Evolutionary conservation across 1,284 basidiomycete genomes (phyloP), one percentile per base, ranked within the genome.

Genomic region (Thecaphora thlaspeos): DNA sequence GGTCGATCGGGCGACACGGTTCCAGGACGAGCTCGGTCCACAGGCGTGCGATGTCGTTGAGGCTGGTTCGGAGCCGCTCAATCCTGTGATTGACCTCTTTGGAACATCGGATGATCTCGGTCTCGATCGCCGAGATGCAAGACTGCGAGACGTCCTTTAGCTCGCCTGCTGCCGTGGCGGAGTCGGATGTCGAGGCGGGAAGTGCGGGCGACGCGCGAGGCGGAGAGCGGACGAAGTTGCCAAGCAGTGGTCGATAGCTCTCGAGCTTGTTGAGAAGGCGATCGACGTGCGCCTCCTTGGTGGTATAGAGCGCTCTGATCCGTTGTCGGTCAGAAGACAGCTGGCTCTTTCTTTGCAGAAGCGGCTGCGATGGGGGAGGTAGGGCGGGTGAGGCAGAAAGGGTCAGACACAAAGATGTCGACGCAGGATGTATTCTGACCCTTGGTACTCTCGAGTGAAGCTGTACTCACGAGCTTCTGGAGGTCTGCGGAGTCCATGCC

Each of bases 1-100:
- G 47, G 18, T 48, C 51, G 18, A 41, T 48, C 24, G 62, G 62
- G 34, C 51, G 50, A 17, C 54, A 59, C 2, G 69, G 69, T 34
- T 61, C 52, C 21, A 71, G 43, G 26, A 55, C 49, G 50, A 75
- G 68, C 45, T 75, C 73, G 11, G 69, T 68, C 73, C 73, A 75
- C 14, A 72, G 70, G 50, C 71, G 70, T 1, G 70, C 50, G 32
- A 75, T 70, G 30, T 69, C 69, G 40, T 59, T 54, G 26, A 75
- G 48, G 23, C 52, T 60, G 15, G 56, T 51, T 26, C 71, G 61
- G 8, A 75, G 55, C 32, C 61, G 48, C 26, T 68, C 57, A 18
- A 62, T 58, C 30, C 70, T 56, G 1, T 57, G 46, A 21, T 63
- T 64, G 48, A 70, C 52, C 23, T 65, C 62, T 19, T 68, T 66